These are phyloP conservation scores for Echria macrotheca DNA, from an alignment of 495 filamentous ascomycete species.

Conservation along the genomic window DNA sequence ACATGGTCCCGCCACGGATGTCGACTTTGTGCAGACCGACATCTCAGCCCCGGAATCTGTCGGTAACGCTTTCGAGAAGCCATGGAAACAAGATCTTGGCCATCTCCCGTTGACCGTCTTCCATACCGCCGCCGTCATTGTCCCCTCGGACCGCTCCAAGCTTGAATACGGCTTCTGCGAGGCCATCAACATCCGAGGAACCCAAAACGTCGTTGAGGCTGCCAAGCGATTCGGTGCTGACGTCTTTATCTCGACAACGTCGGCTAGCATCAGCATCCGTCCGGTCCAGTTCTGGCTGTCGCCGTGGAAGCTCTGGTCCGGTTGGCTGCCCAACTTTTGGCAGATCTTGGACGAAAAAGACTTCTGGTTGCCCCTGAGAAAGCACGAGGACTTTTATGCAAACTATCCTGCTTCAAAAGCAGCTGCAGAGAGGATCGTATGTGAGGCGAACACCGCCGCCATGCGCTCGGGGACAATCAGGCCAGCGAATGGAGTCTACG, in stretches of 20 bases:
- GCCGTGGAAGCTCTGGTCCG: constrained; percentile 39
- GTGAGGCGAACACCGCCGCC: constrained; percentile 35
- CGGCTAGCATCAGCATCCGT: constrained; percentile 47
- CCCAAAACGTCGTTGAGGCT: constrained; percentile 50
- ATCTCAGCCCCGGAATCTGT: constrained; percentile 34
- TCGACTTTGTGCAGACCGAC: constrained; percentile 38
- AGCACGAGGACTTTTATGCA: constrained; percentile 49
- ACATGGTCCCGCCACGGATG: constrained; percentile 19
- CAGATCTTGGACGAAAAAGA: constrained; percentile 46
- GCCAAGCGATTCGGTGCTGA: constrained; percentile 44
- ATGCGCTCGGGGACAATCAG: constrained; percentile 54
- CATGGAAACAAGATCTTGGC: constrained; percentile 29
- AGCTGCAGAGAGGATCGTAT: constrained; percentile 48
- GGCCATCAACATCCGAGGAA: constrained; percentile 53
- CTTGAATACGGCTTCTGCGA: constrained; percentile 34
- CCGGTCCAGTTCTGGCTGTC: constrained; percentile 44
- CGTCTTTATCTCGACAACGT: constrained; percentile 56
- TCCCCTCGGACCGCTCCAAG: constrained; percentile 37
- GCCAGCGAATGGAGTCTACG: constrained; percentile 56
- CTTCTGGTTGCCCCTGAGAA: constrained; percentile 34
- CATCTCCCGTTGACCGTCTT: constrained; percentile 39
- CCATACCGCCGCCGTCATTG: constrained; percentile 41
- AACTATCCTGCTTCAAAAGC: constrained; percentile 54
- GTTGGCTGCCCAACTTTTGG: constrained; percentile 33
- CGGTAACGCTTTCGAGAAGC: constrained; percentile 30